Evolutionary conservation across 331 rosid genomes (phyloP).

Genomic region (Acacia pycnantha): DNA sequence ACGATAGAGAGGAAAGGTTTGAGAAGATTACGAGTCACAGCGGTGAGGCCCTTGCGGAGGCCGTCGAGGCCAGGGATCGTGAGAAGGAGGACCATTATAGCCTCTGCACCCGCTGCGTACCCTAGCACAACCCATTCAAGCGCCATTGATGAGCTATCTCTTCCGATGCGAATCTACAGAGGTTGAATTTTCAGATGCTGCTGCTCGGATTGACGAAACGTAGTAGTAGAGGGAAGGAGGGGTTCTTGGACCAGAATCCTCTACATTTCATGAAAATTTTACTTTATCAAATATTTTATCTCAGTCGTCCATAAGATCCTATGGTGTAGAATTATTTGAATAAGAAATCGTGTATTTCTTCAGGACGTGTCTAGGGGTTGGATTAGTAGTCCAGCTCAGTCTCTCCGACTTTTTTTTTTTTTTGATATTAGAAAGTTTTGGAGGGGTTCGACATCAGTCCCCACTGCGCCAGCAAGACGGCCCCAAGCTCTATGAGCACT

Average conservation of each 20-base stretch:
- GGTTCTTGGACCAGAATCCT: background rate
- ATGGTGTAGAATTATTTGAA: background rate
- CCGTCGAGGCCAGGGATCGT: conserved; percentile 86
- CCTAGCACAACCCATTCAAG: conserved; percentile 96
- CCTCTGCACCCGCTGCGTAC: conserved; percentile 92
- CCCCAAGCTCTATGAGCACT: no score
- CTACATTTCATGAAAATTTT: background rate
- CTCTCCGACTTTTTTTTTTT: no score
- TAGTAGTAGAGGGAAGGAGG: background rate
- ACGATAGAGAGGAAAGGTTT: conserved; percentile 88
- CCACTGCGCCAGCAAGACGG: no score
- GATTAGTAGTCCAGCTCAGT: background rate
- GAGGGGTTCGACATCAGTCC: no score
- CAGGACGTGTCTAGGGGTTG: background rate
- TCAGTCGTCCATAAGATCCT: background rate
- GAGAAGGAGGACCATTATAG: conserved; percentile 82
- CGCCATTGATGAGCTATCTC: conserved; percentile 52
- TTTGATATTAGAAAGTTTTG: no score
- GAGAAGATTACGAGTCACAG: conserved; percentile 82
- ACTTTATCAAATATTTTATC: background rate
- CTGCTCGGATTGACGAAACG: background rate
- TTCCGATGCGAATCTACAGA: background rate
- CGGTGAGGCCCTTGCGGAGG: conserved; percentile 81
- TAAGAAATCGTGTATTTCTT: background rate
- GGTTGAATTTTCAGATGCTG: background rate